Conservation (phyloP, 371 early-diverging fungal species). For the Nematocida sp. region DNA sequence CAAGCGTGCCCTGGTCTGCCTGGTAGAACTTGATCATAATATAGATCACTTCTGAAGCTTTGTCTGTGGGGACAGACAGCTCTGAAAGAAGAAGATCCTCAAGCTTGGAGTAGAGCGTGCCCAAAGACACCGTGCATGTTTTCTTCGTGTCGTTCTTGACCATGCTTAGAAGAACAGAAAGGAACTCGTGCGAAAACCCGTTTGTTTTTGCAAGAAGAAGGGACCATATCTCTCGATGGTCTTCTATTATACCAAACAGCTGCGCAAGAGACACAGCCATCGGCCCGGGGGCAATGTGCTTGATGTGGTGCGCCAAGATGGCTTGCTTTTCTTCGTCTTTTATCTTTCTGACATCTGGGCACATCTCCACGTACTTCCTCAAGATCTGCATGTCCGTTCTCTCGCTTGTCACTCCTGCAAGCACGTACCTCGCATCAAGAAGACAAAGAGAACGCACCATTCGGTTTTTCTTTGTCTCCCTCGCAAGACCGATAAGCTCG, state of each 20-base stretch:
- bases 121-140: not conserved
- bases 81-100: conserved; percentile 1
- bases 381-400: conserved; percentile 17
- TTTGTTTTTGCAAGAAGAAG: conserved; percentile 1
- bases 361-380: conserved; percentile 2
- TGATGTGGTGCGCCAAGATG: conserved; percentile 3
- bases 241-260: not conserved
- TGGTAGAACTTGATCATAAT: conserved; percentile 19
- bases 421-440: conserved; percentile 1
- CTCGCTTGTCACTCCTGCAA: not conserved
- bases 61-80: not conserved
- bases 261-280: not conserved
- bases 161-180: not conserved
- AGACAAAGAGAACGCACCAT: not conserved
- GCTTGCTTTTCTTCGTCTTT: not conserved
- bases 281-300: not conserved
- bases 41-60: not conserved
- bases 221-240: not conserved
- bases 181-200: not conserved
- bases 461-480: conserved; percentile 18
- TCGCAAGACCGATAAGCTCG: not conserved
- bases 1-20: conserved; percentile 7
- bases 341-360: not conserved
- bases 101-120: conserved; percentile 9
- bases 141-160: not conserved